phyloP scores from a whole-genome alignment of 208 protist genomes.

The Leptomonas pyrrhocoris region DNA sequence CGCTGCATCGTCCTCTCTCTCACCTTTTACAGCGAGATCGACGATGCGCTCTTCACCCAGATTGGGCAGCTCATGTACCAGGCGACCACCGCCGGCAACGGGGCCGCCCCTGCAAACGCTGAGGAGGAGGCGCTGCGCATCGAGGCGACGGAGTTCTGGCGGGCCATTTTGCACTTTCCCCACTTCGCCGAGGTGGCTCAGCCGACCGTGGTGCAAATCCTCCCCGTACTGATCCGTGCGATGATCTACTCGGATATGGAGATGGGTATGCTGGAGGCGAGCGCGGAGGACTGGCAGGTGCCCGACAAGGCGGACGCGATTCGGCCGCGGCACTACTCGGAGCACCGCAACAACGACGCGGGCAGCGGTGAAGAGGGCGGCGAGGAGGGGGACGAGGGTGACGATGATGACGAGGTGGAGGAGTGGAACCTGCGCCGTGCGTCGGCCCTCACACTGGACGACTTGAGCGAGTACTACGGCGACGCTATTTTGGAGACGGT shows the following conservation, averaged over 20 bases:
- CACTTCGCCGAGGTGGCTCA: slow-evolving; percentile 68
- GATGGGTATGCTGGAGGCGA: slow-evolving; percentile 80
- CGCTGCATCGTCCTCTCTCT: slow-evolving; percentile 73
- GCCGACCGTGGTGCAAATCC: slow-evolving; percentile 50
- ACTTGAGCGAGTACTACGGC: slow-evolving; percentile 83
- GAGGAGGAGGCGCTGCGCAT: slow-evolving; percentile 77
- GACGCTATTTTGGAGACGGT: slow-evolving; percentile 78
- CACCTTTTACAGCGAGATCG: slow-evolving; percentile 63
- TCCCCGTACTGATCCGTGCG: slow-evolving; percentile 81
- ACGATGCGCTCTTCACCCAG: slow-evolving; percentile 52
- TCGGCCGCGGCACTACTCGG: slow-evolving; percentile 82
- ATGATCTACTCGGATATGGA: slow-evolving; percentile 94
- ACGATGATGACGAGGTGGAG: slow-evolving; percentile 87
- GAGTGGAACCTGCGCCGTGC: slow-evolving; percentile 94
- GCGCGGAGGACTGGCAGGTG: slow-evolving; percentile 77
- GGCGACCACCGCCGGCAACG: slow-evolving; percentile 45
- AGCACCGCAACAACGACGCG: slow-evolving; percentile 15
- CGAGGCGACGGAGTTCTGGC: slow-evolving; percentile 86
- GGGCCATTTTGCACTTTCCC: slow-evolving; percentile 71
- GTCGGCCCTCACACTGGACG: slow-evolving; percentile 85
- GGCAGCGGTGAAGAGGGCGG: slow-evolving; percentile 39
- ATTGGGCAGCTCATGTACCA: slow-evolving; percentile 66
- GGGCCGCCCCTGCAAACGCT: slow-evolving; percentile 13
- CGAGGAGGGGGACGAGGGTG: slow-evolving; percentile 78
- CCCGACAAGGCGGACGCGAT: slow-evolving; percentile 87